These are phyloP conservation scores for Cymbidium sinense DNA, from an alignment of 106 monocot genomes.

Conservation along the genomic window DNA sequence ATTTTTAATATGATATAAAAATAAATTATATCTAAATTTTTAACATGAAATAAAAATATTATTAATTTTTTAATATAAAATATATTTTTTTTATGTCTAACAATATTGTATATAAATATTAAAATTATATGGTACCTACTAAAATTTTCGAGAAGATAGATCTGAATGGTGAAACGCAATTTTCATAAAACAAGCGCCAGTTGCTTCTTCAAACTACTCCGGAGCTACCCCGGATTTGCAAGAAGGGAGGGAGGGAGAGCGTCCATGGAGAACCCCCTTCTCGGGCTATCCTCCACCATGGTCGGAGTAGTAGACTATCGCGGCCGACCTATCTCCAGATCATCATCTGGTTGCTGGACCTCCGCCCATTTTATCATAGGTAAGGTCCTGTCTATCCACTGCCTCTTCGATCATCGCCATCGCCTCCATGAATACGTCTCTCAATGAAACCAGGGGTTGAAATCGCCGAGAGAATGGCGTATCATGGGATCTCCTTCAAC, in stretches of 20 bases:
- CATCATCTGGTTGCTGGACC: slow-evolving; percentile 11
- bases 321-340: slow-evolving; percentile 17
- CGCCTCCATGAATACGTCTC: background rate
- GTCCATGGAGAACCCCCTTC: background rate
- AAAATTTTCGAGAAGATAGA: too few species aligned
- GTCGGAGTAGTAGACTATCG: slow-evolving; percentile 7
- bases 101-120: too few species aligned
- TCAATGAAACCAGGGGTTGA: slow-evolving; percentile 30
- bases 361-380: slow-evolving; percentile 42
- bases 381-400: background rate
- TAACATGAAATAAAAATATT: too few species aligned
- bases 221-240: too few species aligned
- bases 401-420: background rate
- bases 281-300: background rate
- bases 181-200: too few species aligned
- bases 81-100: too few species aligned
- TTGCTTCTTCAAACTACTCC: too few species aligned
- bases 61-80: too few species aligned
- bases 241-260: background rate
- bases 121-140: too few species aligned
- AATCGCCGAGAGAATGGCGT: slow-evolving; percentile 46
- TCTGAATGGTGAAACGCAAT: too few species aligned
- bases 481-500: slow-evolving; percentile 37
- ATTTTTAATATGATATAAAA: too few species aligned
- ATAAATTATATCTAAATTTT: too few species aligned